phyloP scores from a whole-genome alignment of 2,329 filamentous ascomycete genomes.

The Pezicula carpinea region DNA sequence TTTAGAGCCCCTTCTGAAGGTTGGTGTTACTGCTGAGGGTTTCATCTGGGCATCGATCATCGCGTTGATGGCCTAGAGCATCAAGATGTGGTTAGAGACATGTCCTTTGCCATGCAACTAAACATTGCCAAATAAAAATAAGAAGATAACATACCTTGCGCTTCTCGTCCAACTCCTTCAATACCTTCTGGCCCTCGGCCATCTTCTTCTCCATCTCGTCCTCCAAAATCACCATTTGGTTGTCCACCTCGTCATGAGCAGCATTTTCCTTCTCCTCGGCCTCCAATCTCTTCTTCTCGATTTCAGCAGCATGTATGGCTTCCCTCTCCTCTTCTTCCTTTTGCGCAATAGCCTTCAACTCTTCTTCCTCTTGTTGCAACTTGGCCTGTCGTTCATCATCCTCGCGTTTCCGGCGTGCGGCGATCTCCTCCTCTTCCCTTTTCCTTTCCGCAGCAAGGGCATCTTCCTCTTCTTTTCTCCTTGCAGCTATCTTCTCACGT shows the following conservation, averaged over 20 bases:
- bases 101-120: neutral
- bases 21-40: constrained; percentile 19
- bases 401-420: constrained; percentile 3
- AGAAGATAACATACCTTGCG: constrained; percentile 14
- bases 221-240: constrained; percentile 21
- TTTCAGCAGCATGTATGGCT: constrained; percentile 14
- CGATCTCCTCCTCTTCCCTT: constrained; percentile 5
- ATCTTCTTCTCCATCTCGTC: constrained; percentile 22
- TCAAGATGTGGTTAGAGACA: neutral
- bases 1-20: constrained; percentile 14
- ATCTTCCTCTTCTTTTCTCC: constrained; percentile 4
- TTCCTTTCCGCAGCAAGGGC: constrained; percentile 2
- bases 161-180: constrained; percentile 21
- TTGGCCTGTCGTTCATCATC: constrained; percentile 4
- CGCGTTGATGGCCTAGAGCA: constrained; percentile 20
- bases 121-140: neutral
- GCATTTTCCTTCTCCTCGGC: constrained; percentile 13
- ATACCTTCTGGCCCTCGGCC: constrained; percentile 17
- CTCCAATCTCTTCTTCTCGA: constrained; percentile 14
- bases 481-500: constrained; percentile 1
- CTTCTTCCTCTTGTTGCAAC: constrained; percentile 4
- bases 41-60: constrained; percentile 23
- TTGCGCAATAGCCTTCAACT: constrained; percentile 6
- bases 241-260: constrained; percentile 16
- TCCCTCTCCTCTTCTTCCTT: constrained; percentile 13